Evolutionary conservation across 345 rosid species (phyloP).

Genomic region (Heritiera littoralis): DNA sequence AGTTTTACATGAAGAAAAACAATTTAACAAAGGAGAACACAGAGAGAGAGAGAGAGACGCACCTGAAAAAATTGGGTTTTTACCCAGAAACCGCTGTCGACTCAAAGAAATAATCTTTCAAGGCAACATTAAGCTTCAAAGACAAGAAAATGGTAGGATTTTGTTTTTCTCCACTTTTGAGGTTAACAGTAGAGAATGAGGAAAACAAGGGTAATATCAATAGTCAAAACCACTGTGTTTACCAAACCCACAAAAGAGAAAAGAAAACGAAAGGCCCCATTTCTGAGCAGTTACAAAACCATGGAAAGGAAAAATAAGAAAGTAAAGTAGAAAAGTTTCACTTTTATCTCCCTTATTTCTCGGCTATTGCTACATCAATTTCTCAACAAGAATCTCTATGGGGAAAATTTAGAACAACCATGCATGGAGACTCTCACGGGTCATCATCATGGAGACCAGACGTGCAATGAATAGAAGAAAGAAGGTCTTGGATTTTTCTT

Average conservation of each 20-base stretch:
- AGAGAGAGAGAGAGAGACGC: neutral
- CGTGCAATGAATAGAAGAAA: conserved; percentile 31
- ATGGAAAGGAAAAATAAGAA: neutral
- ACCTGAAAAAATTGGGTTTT: conserved; percentile 27
- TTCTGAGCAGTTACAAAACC: neutral
- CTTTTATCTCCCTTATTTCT: conserved; percentile 35
- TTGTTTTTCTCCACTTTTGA: conserved; percentile 10
- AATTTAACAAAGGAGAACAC: neutral
- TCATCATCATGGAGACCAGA: conserved; percentile 44
- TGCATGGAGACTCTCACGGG: conserved; percentile 34
- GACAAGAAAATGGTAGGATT: conserved; percentile 17
- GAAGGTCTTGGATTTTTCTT: conserved; percentile 25
- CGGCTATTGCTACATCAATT: conserved; percentile 22
- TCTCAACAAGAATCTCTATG: conserved; percentile 25
- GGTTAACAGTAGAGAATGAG: conserved; percentile 20
- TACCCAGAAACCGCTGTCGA: conserved; percentile 26
- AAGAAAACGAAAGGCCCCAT: conserved; percentile 23
- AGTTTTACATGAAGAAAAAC: neutral
- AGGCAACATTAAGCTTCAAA: conserved; percentile 34
- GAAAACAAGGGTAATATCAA: conserved; percentile 19
- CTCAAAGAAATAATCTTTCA: conserved; percentile 27
- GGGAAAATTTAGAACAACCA: conserved; percentile 30
- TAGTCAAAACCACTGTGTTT: conserved; percentile 27
- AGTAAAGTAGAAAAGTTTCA: neutral
- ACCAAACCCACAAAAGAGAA: conserved; percentile 29